Percentiles rank a stretch among this genome's conserved stretches.
Evolutionary conservation across 2,329 filamentous ascomycete genomes (phyloP).

Genomic region (Cladosporium phlei): DNA sequence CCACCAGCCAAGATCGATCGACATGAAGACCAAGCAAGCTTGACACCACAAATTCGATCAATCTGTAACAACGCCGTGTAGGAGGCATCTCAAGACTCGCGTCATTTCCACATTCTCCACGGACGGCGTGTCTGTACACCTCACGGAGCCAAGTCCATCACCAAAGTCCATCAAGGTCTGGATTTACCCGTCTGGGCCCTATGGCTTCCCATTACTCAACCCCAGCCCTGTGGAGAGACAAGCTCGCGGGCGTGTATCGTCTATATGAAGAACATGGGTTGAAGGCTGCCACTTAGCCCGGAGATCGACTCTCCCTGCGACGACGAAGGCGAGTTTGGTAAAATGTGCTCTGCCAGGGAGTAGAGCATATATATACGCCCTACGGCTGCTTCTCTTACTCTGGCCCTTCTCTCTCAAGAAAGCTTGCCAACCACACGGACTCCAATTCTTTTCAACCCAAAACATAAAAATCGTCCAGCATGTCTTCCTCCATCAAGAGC

Average conservation of each 20-base stretch:
- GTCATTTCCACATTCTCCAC: background rate
- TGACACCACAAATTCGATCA: background rate
- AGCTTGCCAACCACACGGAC: background rate
- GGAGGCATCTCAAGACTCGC: background rate
- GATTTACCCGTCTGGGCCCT: background rate
- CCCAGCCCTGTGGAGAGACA: conserved; percentile 7
- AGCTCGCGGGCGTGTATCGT: background rate
- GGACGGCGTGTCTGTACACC: no score
- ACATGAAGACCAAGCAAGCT: conserved; percentile 1
- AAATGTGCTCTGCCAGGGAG: background rate
- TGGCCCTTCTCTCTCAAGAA: background rate
- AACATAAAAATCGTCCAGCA: background rate
- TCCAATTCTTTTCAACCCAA: background rate
- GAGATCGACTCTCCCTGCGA: background rate
- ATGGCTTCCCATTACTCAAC: background rate
- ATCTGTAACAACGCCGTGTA: conserved; percentile 5
- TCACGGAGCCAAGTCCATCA: background rate
- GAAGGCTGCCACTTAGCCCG: background rate
- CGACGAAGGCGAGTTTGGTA: background rate
- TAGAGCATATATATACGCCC: conserved; percentile 2
- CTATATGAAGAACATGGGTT: conserved; percentile 1
- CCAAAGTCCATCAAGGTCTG: background rate
- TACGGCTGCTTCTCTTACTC: background rate
- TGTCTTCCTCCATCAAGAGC: conserved; percentile 19
- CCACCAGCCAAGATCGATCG: no score